These are phyloP conservation scores for Nothophoma quercina DNA, from an alignment of 2,329 filamentous ascomycete species.

Conservation along the genomic window DNA sequence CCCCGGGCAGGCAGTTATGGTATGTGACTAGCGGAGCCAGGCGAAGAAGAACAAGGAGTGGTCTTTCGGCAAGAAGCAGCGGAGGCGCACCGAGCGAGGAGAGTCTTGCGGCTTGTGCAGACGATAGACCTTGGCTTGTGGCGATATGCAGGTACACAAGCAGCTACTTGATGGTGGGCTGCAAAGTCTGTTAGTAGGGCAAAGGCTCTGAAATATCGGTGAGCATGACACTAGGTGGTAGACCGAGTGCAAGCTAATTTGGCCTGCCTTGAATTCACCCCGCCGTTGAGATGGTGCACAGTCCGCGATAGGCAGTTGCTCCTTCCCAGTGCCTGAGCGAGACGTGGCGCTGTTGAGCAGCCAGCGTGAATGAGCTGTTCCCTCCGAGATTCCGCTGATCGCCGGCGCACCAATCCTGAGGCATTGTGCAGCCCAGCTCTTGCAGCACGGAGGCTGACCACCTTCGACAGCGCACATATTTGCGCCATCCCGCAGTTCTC, in stretches of 20 bases:
- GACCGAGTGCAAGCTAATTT: constrained; percentile 29
- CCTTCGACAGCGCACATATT: constrained; percentile 15
- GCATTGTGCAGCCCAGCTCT: not conserved
- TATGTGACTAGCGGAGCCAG: constrained; percentile 38
- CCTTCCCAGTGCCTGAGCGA: constrained; percentile 17
- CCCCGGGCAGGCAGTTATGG: constrained; percentile 34
- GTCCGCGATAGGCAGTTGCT: constrained; percentile 28
- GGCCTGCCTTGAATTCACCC: constrained; percentile 28
- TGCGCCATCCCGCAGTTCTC: constrained; percentile 14
- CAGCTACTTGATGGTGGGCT: constrained; percentile 22
- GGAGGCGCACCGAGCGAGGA: constrained; percentile 35
- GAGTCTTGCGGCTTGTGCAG: constrained; percentile 37
- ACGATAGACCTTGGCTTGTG: constrained; percentile 29
- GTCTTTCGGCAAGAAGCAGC: constrained; percentile 33
- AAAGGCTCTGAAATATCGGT: constrained; percentile 21
- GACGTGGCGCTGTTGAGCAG: constrained; percentile 19
- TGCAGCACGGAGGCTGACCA: constrained; percentile 2
- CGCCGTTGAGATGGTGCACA: constrained; percentile 23
- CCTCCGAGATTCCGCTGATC: constrained; percentile 9
- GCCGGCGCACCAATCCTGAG: constrained; percentile 7
- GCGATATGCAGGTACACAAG: constrained; percentile 40
- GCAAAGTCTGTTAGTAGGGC: constrained; percentile 22
- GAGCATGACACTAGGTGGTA: constrained; percentile 17
- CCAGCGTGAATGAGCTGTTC: constrained; percentile 16
- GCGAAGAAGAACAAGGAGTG: constrained; percentile 33